phyloP scores from a whole-genome alignment of 768 basidiomycete species.

The Lactifluus volemus region DNA sequence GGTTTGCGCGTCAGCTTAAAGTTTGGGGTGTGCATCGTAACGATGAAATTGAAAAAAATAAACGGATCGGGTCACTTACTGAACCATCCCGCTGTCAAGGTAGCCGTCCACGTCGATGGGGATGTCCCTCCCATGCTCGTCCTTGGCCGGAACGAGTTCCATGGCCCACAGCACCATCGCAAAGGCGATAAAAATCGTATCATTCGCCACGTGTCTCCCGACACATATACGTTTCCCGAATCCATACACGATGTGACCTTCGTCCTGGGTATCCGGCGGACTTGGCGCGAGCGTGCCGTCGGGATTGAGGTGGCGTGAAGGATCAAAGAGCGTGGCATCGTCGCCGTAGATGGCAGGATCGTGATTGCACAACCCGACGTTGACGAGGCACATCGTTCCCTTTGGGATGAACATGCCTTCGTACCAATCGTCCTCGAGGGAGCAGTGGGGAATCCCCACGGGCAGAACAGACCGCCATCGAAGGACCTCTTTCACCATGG shows the following conservation, averaged over 20 bases:
- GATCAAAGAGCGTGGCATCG: conserved; percentile 22
- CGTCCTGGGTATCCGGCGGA: conserved; percentile 25
- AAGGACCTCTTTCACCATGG: conserved; percentile 21
- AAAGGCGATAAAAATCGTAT: conserved; percentile 28
- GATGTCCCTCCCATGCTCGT: conserved; percentile 12
- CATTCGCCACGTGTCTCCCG: conserved; percentile 29
- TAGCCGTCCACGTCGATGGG: conserved; percentile 11
- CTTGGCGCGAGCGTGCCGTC: conserved; percentile 20
- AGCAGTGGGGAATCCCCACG: conserved; percentile 17
- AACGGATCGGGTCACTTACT: conserved; percentile 13
- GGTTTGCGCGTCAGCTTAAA: background rate
- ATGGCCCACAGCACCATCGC: conserved; percentile 26
- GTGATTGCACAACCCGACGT: conserved; percentile 24
- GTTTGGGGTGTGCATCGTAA: background rate
- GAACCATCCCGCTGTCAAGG: conserved; percentile 17
- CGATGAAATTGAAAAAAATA: background rate
- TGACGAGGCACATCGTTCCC: conserved; percentile 29
- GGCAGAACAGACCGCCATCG: conserved; percentile 18
- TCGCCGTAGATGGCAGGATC: conserved; percentile 25
- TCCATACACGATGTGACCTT: conserved; percentile 26
- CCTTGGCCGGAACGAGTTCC: conserved; percentile 15
- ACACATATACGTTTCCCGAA: conserved; percentile 29
- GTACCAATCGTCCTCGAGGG: conserved; percentile 26
- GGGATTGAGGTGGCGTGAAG: conserved; percentile 24
- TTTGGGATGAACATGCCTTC: conserved; percentile 28